Percentiles rank a stretch among this genome's conserved stretches.
Conservation (phyloP, 257 asterid species). For the Plantago major region DNA sequence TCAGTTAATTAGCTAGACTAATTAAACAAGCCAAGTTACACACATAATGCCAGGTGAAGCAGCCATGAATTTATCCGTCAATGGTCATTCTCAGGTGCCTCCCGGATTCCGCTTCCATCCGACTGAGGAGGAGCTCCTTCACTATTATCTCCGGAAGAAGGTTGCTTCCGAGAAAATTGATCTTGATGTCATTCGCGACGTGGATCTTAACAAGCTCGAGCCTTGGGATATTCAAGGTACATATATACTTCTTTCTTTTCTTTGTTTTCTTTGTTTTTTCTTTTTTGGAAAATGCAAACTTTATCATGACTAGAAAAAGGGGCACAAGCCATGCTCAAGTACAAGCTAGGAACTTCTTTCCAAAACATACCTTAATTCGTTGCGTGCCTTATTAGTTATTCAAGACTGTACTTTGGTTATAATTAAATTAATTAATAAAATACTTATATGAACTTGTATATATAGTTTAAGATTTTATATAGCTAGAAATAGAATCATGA, state of each 20-base stretch:
- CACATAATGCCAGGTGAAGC: background rate
- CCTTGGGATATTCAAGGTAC: slow-evolving; percentile 31
- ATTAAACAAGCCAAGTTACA: background rate
- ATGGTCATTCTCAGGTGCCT: slow-evolving; percentile 23
- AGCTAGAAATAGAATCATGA: too few species aligned
- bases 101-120: slow-evolving; percentile 22
- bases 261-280: background rate
- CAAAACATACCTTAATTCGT: too few species aligned
- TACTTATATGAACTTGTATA: too few species aligned
- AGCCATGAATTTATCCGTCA: slow-evolving; percentile 21
- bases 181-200: slow-evolving; percentile 23
- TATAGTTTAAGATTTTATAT: too few species aligned
- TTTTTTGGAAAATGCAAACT: background rate
- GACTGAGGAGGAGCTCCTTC: slow-evolving; percentile 26
- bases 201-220: slow-evolving; percentile 27
- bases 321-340: too few species aligned
- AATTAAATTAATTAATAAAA: too few species aligned
- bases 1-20: background rate
- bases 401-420: too few species aligned
- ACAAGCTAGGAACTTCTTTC: too few species aligned
- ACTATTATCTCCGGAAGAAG: slow-evolving; percentile 25
- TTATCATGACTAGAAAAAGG: too few species aligned
- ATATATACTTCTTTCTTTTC: background rate
- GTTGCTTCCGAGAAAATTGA: slow-evolving; percentile 24
- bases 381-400: too few species aligned